These are phyloP conservation scores for Dioscorea cayenensis DNA, from an alignment of 116 monocot species.

Conservation along the genomic window DNA sequence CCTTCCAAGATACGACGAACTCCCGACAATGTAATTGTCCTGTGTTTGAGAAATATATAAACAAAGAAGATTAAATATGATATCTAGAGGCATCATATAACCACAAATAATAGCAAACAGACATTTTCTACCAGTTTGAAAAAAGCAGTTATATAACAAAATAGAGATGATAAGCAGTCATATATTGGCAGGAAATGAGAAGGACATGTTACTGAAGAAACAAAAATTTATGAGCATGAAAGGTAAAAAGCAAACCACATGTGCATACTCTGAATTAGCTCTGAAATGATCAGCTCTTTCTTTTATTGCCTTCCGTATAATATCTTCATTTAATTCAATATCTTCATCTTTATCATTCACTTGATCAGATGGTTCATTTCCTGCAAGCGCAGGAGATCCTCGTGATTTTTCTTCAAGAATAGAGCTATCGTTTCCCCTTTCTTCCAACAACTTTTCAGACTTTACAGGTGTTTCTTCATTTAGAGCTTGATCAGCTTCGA, in stretches of 20 bases:
- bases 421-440: slow-evolving; percentile 21
- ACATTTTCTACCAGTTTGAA: no score
- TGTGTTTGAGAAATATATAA: slow-evolving; percentile 26
- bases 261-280: slow-evolving; percentile 65
- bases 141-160: no score
- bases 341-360: slow-evolving; percentile 12
- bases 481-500: slow-evolving; percentile 4
- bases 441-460: slow-evolving; percentile 14
- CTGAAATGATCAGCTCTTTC: slow-evolving; percentile 62
- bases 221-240: no score
- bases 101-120: no score
- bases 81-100: neutral
- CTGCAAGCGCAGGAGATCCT: slow-evolving; percentile 14
- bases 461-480: slow-evolving; percentile 21
- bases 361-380: slow-evolving; percentile 13
- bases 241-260: neutral
- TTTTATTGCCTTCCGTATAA: slow-evolving; percentile 60
- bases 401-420: slow-evolving; percentile 15
- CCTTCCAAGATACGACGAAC: slow-evolving; percentile 80
- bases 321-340: slow-evolving; percentile 47
- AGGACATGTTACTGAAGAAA: no score
- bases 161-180: no score
- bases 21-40: slow-evolving; percentile 59
- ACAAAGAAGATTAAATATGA: neutral
- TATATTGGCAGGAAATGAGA: no score